Base-by-base conservation (phyloP, 768 basidiomycete species). In the Antrodiella citrinella region DNA sequence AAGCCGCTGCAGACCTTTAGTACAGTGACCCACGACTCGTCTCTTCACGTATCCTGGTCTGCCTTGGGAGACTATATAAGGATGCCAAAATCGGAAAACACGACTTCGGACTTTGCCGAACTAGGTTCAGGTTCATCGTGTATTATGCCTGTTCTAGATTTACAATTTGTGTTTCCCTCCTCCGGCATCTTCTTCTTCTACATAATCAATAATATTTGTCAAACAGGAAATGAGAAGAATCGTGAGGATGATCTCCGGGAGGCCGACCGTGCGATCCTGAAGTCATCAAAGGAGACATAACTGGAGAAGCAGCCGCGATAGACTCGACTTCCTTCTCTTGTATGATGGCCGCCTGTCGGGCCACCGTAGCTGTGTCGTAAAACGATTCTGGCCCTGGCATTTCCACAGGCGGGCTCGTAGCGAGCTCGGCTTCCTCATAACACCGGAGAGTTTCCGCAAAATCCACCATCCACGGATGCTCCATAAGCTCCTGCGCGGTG, bases 381-480 rank as follows among this genome's bases (percentile, higher is more conserved):
- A 69, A 80, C 25, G 61, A 69, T 15, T 72, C 72, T 25, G 78
- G 78, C 3, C 68, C 59, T 0, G 78, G 69, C 57, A 76, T 63
- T 50, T 74, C 69, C 9, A 64, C 59, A 5, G 74, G 70, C 47
- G 77, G 73, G 47, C 67, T 73, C 44, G 73, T 70, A 20, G 74
- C 72, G 54, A 77, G 69, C 58, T 84, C 81, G 2, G 73, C 74
- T 51, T 82, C 81, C 55, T 87, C 83, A 57, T 84, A 87, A 53
- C 71, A 79, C 45, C 77, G 62, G 26, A 91, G 70, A 7, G 82
- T 77, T 59, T 84, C 85, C 48, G 84, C 78, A 65, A 91, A 84
- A 48, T 86, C 82, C 38, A 85, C 70, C 76, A 95, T 87, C 95
- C 96, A 98, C 15, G 81, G 77, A 65, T 97, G 90, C 35, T 83